A percentile compares a stretch with the other conserved stretches of the same genome.
These are phyloP conservation scores for Syzygium oleosum DNA, from an alignment of 345 rosid species.

Conservation along the genomic window DNA sequence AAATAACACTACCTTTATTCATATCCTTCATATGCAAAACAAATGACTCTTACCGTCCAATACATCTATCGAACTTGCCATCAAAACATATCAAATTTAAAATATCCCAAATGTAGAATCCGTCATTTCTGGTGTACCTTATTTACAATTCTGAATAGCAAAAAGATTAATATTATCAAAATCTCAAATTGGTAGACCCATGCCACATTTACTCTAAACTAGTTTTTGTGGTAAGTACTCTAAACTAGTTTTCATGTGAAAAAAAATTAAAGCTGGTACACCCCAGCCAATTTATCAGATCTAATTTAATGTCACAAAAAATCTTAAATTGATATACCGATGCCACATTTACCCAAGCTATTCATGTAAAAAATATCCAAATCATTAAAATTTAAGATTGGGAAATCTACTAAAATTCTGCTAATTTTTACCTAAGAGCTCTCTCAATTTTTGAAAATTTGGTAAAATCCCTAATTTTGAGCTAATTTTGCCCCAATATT, in stretches of 20 bases:
- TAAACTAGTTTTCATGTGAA: neutral
- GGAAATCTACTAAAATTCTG: too few species aligned
- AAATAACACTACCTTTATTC: neutral
- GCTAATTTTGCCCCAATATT: too few species aligned
- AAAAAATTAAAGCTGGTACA: neutral
- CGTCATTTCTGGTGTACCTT: neutral
- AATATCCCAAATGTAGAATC: neutral
- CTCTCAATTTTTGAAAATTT: too few species aligned
- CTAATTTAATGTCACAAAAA: neutral
- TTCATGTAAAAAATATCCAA: too few species aligned
- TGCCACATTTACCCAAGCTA: neutral
- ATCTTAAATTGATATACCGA: neutral
- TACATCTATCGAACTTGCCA: neutral
- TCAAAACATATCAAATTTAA: neutral
- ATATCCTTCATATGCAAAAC: neutral
- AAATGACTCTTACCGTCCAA: neutral
- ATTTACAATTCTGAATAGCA: neutral
- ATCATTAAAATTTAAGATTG: too few species aligned
- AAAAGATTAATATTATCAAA: neutral
- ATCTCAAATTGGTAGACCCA: neutral
- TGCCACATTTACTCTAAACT: neutral
- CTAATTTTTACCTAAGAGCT: too few species aligned
- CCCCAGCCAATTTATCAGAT: too few species aligned
- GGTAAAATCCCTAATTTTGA: too few species aligned
- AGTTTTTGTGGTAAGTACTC: too few species aligned